Conservation (phyloP, 805 yeast genomes). For the Schwanniomyces sp. region DNA sequence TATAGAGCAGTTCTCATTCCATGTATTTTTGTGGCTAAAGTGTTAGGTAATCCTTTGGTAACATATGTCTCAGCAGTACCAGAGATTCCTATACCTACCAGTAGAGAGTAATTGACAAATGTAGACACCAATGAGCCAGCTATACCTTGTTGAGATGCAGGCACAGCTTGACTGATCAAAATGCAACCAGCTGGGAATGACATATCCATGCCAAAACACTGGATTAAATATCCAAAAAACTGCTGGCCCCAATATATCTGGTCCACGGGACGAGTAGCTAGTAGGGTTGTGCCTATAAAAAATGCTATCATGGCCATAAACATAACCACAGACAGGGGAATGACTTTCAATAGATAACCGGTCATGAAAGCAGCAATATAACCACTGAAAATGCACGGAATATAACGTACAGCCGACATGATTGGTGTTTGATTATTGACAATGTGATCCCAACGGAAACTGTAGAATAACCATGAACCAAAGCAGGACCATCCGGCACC, state of each 20-base stretch:
- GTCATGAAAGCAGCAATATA: conserved; percentile 52
- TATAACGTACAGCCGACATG: conserved; percentile 24
- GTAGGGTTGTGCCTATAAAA: conserved; percentile 47
- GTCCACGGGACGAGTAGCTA: conserved; percentile 55
- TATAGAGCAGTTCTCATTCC: conserved; percentile 27
- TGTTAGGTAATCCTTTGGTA: conserved; percentile 12
- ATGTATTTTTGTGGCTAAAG: conserved; percentile 13
- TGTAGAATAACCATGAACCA: conserved; percentile 67
- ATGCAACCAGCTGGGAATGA: conserved; percentile 76
- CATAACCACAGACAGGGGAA: conserved; percentile 52
- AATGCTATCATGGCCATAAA: conserved; percentile 54
- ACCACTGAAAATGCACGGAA: conserved; percentile 47
- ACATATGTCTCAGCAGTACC: conserved; percentile 32
- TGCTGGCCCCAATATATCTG: conserved; percentile 63
- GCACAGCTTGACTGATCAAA: conserved; percentile 56
- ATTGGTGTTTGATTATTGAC: conserved; percentile 41
- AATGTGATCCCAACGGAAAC: conserved; percentile 47
- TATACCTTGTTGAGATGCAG: conserved; percentile 68
- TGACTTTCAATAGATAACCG: conserved; percentile 43
- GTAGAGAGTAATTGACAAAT: conserved; percentile 63
- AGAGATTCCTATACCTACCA: conserved; percentile 35
- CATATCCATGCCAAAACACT: conserved; percentile 75
- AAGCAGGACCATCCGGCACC: conserved; percentile 76
- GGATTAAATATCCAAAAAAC: conserved; percentile 53
- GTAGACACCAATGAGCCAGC: conserved; percentile 76